Evolutionary conservation across 257 asterid genomes (phyloP).

Genomic region (Galeopsis tetrahit): DNA sequence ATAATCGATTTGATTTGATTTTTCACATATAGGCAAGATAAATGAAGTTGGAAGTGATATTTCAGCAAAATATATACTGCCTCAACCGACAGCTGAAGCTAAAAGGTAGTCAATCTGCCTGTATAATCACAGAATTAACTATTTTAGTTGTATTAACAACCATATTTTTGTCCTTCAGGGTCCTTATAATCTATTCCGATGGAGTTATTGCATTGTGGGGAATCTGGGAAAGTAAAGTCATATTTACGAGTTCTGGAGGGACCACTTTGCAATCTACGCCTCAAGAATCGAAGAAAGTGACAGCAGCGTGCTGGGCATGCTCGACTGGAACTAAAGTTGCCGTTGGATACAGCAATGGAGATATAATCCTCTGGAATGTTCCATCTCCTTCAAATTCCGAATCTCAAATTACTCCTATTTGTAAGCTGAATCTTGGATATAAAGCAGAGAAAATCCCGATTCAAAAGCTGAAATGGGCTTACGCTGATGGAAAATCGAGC

Average conservation of each 20-base stretch:
- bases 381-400: conserved; percentile 51
- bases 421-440: conserved; percentile 87
- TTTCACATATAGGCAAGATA: conserved; percentile 50
- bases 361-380: conserved; percentile 74
- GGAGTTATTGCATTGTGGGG: conserved; percentile 79
- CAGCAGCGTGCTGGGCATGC: conserved; percentile 94
- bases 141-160: background rate
- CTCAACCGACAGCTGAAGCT: conserved; percentile 83
- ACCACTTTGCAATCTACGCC: conserved; percentile 47
- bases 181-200: conserved; percentile 64
- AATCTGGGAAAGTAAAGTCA: conserved; percentile 68
- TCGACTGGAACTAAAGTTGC: conserved; percentile 76
- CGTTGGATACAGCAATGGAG: conserved; percentile 91
- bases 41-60: conserved; percentile 51
- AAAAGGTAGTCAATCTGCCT: conserved; percentile 58
- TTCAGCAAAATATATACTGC: conserved; percentile 60
- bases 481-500: conserved; percentile 80
- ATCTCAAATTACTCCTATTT: conserved; percentile 61
- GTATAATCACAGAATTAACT: background rate
- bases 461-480: conserved; percentile 67
- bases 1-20: conserved; percentile 7
- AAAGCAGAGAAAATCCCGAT: conserved; percentile 82
- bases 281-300: conserved; percentile 76
- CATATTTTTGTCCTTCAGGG: conserved; percentile 51
- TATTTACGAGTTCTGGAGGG: conserved; percentile 54